Conservation (phyloP, 257 asterid genomes). For the Solanum tarapatanum region DNA sequence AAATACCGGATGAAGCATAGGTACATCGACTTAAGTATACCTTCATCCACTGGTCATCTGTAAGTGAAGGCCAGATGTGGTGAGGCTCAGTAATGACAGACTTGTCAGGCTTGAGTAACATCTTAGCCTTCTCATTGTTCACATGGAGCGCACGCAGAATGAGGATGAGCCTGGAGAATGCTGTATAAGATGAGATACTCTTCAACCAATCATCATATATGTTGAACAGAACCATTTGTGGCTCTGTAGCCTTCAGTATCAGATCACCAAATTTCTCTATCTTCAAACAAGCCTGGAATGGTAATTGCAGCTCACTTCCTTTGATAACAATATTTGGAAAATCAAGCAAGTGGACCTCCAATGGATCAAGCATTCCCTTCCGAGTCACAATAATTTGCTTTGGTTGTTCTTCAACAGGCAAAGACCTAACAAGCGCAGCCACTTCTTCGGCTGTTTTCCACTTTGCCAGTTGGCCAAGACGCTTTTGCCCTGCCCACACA, state of each 20-base stretch:
- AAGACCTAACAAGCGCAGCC: slow-evolving; percentile 92
- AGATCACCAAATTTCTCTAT: slow-evolving; percentile 98
- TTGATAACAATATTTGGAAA: slow-evolving; percentile 97
- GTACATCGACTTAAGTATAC: slow-evolving; percentile 17
- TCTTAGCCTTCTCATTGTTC: slow-evolving; percentile 93
- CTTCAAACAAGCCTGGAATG: slow-evolving; percentile 99
- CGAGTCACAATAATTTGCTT: slow-evolving; percentile 96
- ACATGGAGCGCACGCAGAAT: slow-evolving; percentile 92
- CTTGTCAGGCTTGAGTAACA: slow-evolving; percentile 98
- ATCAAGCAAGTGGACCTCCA: slow-evolving; percentile 97
- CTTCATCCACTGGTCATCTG: slow-evolving; percentile 98
- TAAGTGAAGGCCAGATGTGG: slow-evolving; percentile 95
- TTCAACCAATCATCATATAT: slow-evolving; percentile 98
- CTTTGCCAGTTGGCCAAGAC: slow-evolving; percentile 97
- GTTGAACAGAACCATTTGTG: slow-evolving; percentile 96
- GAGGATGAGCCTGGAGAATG: slow-evolving; percentile 89
- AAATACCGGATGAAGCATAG: not conserved
- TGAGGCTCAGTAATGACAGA: slow-evolving; percentile 87
- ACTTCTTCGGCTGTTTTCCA: slow-evolving; percentile 99
- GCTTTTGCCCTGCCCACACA: slow-evolving; percentile 99
- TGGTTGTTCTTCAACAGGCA: slow-evolving; percentile 98
- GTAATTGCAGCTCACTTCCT: slow-evolving; percentile 98
- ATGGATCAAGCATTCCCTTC: slow-evolving; percentile 97
- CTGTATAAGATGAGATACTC: slow-evolving; percentile 91
- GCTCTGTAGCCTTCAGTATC: slow-evolving; percentile 92